Conservation (phyloP, 2,329 filamentous ascomycete species). For the Hypoxylon sp. region DNA sequence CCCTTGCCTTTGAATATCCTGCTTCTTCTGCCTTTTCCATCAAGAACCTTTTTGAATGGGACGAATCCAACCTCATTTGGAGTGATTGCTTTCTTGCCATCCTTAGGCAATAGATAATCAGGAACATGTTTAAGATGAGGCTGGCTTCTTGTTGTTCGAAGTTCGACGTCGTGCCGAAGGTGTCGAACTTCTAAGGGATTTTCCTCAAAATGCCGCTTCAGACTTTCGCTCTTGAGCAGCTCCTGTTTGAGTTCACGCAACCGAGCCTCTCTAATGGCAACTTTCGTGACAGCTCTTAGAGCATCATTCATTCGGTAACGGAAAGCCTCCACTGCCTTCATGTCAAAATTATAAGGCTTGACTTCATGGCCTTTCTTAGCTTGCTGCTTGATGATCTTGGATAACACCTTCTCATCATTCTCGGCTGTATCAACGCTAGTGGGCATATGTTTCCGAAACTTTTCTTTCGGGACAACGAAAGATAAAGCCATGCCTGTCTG, state of each 20-base stretch:
- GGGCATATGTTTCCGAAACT: slow-evolving; percentile 90
- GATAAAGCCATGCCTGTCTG: slow-evolving; percentile 96
- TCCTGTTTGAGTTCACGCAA: slow-evolving; percentile 90
- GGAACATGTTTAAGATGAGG: slow-evolving; percentile 94
- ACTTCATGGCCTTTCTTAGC: slow-evolving; percentile 83
- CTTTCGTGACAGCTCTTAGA: slow-evolving; percentile 87
- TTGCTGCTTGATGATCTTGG: slow-evolving; percentile 85
- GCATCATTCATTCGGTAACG: slow-evolving; percentile 96
- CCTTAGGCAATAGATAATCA: slow-evolving; percentile 89
- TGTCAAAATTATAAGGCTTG: slow-evolving; percentile 94
- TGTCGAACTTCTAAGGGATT: slow-evolving; percentile 92
- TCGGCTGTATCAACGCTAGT: slow-evolving; percentile 82
- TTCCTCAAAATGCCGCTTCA: slow-evolving; percentile 96
- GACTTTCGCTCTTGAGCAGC: slow-evolving; percentile 91
- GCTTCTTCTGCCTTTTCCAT: slow-evolving; percentile 64
- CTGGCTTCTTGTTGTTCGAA: slow-evolving; percentile 86
- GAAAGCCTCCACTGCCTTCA: slow-evolving; percentile 93
- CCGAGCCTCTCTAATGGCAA: slow-evolving; percentile 90
- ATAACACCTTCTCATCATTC: slow-evolving; percentile 87
- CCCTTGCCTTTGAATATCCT: slow-evolving; percentile 62
- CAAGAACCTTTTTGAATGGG: slow-evolving; percentile 70
- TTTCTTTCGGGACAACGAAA: slow-evolving; percentile 87
- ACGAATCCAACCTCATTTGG: slow-evolving; percentile 82
- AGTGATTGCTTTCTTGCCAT: slow-evolving; percentile 77
- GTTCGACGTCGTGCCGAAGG: slow-evolving; percentile 89